Percentiles rank a stretch among this genome's conserved stretches.
Conservation (phyloP, 2,329 filamentous ascomycete genomes). For the Aspergillus phoenicis region DNA sequence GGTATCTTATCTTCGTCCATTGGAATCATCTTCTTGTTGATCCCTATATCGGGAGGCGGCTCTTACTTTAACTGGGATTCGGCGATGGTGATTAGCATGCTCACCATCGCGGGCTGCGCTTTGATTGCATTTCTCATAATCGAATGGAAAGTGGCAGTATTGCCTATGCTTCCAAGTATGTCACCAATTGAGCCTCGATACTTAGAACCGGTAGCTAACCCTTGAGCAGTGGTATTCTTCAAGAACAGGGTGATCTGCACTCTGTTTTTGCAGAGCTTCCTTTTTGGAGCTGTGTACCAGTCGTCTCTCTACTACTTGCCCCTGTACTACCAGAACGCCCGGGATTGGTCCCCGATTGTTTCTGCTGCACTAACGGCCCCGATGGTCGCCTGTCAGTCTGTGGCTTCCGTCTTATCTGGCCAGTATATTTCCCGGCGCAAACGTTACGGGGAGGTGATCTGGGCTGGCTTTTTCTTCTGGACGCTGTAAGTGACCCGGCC, state of each 20-base stretch:
- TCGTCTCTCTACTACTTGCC: constrained; percentile 63
- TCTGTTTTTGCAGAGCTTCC: constrained; percentile 61
- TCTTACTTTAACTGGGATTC: constrained; percentile 60
- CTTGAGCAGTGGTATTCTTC: constrained; percentile 51
- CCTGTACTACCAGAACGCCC: constrained; percentile 63
- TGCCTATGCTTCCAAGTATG: constrained; percentile 61
- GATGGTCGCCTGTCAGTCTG: constrained; percentile 52
- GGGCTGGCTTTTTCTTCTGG: constrained; percentile 50
- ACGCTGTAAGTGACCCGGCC: constrained; percentile 42
- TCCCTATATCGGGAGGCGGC: constrained; percentile 65
- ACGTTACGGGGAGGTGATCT: constrained; percentile 63
- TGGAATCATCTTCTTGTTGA: constrained; percentile 62
- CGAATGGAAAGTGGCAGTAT: constrained; percentile 57
- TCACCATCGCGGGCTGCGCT: constrained; percentile 53
- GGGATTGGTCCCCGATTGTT: constrained; percentile 46
- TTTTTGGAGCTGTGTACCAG: constrained; percentile 64
- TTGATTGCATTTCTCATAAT: constrained; percentile 55
- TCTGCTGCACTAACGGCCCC: constrained; percentile 58
- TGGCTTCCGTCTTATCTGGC: constrained; percentile 49
- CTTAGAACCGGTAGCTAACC: constrained; percentile 11
- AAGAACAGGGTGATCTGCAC: constrained; percentile 55
- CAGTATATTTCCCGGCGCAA: constrained; percentile 61
- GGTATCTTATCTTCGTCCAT: constrained; percentile 59
- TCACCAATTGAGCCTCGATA: background rate
- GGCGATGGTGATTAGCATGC: constrained; percentile 62